phyloP scores from a whole-genome alignment of 108 stramenopile species.

The Tribonema minus region DNA sequence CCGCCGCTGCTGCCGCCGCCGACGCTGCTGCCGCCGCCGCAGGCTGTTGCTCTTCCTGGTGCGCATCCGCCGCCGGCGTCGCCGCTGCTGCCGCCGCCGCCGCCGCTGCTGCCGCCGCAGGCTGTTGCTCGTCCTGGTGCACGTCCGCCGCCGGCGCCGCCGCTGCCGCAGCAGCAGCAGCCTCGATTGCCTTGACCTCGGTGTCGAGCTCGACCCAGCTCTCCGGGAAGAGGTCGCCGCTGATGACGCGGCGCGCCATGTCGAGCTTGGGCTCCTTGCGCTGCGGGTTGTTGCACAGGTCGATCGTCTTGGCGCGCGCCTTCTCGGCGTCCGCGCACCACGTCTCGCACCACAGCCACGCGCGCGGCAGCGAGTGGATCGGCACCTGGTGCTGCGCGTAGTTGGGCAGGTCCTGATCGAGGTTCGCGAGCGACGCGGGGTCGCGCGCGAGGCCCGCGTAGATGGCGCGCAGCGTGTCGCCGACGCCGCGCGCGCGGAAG shows the following conservation, averaged over 20 bases:
- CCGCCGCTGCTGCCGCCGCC: too few species aligned
- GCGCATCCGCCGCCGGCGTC: too few species aligned
- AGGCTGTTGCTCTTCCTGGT: too few species aligned
- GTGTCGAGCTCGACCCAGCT: slow-evolving; percentile 96
- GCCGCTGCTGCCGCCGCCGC: too few species aligned
- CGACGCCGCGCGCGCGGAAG: slow-evolving; percentile 79
- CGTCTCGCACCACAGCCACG: slow-evolving; percentile 99
- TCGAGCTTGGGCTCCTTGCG: slow-evolving; percentile 98
- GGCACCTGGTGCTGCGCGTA: slow-evolving; percentile 75
- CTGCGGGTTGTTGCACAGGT: slow-evolving; percentile 97
- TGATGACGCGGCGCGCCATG: slow-evolving; percentile 93
- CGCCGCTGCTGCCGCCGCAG: too few species aligned
- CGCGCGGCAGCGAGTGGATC: slow-evolving; percentile 68
- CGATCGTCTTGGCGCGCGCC: slow-evolving; percentile 91
- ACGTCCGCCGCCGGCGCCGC: too few species aligned
- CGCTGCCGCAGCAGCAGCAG: too few species aligned
- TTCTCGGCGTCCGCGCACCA: slow-evolving; percentile 98
- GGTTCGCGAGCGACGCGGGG: slow-evolving; percentile 89
- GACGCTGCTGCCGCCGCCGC: too few species aligned
- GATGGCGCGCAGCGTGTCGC: slow-evolving; percentile 77
- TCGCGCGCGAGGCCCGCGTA: slow-evolving; percentile 91
- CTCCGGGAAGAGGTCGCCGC: slow-evolving; percentile 60
- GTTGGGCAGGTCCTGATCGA: slow-evolving; percentile 98
- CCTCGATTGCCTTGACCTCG: slow-evolving; percentile 63
- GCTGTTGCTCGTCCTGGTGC: too few species aligned